Evolutionary conservation across 2,329 filamentous ascomycete species (phyloP).

Genomic region (Falciphora oryzae): DNA sequence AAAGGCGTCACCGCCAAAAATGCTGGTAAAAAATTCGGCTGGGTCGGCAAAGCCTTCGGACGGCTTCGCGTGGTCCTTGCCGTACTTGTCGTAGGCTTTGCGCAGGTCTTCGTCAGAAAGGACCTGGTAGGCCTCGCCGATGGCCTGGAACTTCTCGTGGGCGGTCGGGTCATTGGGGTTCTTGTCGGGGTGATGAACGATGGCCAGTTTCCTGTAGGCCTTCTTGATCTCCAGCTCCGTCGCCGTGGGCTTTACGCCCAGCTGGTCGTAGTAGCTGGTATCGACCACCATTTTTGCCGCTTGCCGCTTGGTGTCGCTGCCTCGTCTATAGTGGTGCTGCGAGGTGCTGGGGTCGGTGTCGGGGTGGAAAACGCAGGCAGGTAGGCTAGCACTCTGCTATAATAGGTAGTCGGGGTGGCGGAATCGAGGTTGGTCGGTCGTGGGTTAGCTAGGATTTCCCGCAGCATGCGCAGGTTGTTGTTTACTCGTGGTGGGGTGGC

Average conservation of each 20-base stretch:
- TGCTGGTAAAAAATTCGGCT: conserved; percentile 95
- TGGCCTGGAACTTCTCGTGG: conserved; percentile 88
- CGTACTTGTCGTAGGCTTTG: conserved; percentile 92
- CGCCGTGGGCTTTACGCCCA: conserved; percentile 79
- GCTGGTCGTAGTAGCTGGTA: conserved; percentile 80
- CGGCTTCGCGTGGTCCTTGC: conserved; percentile 90
- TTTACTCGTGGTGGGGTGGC: not conserved
- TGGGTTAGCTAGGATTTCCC: not conserved
- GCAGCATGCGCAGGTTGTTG: not conserved
- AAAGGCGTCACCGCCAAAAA: conserved; percentile 96
- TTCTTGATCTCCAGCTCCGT: conserved; percentile 95
- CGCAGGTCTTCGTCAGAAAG: conserved; percentile 83
- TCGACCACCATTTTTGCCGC: conserved; percentile 69
- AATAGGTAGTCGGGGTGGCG: not conserved
- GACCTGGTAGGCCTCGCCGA: conserved; percentile 70
- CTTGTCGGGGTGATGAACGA: conserved; percentile 94
- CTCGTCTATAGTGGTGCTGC: not conserved
- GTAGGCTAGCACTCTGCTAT: not conserved
- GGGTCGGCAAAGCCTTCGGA: conserved; percentile 92
- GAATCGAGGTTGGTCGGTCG: not conserved
- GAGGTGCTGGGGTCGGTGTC: no score
- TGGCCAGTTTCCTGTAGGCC: conserved; percentile 90
- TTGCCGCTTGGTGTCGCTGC: not conserved
- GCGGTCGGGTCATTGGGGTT: conserved; percentile 94
- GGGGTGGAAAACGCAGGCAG: no score